Evolutionary conservation across 108 stramenopile species (phyloP), one percentile per base, ranked within the genome.

Genomic region (Cyclotella distinguenda): DNA sequence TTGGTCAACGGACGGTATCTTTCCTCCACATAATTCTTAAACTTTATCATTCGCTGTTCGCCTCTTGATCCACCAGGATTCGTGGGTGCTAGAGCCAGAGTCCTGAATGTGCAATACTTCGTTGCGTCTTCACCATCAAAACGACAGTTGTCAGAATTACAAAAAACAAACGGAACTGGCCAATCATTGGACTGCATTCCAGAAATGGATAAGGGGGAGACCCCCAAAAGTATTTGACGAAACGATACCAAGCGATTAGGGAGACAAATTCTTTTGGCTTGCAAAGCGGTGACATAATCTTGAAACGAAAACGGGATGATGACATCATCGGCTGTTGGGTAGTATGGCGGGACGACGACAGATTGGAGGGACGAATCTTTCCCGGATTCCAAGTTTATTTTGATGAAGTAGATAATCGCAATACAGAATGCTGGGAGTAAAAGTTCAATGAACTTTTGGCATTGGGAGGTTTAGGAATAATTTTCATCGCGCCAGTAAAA

Each of bases 121-220:
- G 54, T 46, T 19, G 87, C 91, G 66, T 87, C 82, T 66, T 92
- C 67, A 18, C 86, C 86, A 18, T 66, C 60, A 31, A 73, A 57
- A 19, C 60, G 38, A 43, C 91, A 92, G 3, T 62, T 44, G n/a
- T 78, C 63, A 33, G 65, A 64, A 54, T 88, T 83, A 63, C 91
- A 92, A 58, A 77, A 85, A 26, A 92, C 68, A 66, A 92, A 87
- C 36, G 91, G 91, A 38, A 86, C 85, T 22, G 86, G 86, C 79
- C 81, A 82, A 51, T 84, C 77, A n/a, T n/a, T 18, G 9, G 23
- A 53, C 30, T 63, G 33, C 50, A 82, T 23, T 59, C 79, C 46
- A 56, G 43, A 32, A 34, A 45, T 44, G 49, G 51, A 57, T 23
- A 62, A 13, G 6, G 42, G 11, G 12, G 64, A 26, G 13, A 66